phyloP scores from a whole-genome alignment of 2,329 filamentous ascomycete species.

The Sclerotinia minor region DNA sequence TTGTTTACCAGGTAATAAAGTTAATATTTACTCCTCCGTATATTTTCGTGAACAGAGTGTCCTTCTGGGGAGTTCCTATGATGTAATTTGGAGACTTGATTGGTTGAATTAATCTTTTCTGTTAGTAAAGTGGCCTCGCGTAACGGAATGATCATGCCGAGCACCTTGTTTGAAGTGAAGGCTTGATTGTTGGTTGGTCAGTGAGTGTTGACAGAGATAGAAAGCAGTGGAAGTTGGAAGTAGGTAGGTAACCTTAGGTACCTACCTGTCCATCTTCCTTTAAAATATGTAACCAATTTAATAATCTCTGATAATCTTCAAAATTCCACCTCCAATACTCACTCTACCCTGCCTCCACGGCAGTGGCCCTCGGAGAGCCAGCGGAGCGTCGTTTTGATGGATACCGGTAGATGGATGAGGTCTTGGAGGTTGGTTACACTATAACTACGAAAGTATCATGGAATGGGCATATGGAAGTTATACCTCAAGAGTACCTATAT shows the following conservation, averaged over 20 bases:
- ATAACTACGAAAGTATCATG: background rate
- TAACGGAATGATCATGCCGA: constrained; percentile 5
- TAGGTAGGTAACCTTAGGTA: background rate
- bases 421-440: too few species aligned
- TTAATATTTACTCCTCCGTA: background rate
- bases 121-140: background rate
- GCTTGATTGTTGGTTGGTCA: background rate
- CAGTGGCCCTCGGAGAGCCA: constrained; percentile 7
- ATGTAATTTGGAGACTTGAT: constrained; percentile 1
- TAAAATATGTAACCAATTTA: background rate
- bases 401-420: background rate
- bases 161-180: background rate
- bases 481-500: too few species aligned
- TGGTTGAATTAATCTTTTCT: background rate
- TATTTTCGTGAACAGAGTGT: constrained; percentile 12
- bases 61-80: background rate
- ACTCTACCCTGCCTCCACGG: constrained; percentile 1
- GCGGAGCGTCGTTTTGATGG: background rate
- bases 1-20: background rate
- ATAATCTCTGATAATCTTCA: background rate
- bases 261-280: too few species aligned
- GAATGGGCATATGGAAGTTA: too few species aligned
- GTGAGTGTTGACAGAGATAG: background rate
- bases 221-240: constrained; percentile 8
- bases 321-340: too few species aligned